A percentile compares a stretch with the other conserved stretches of the same genome.
Conservation (phyloP, 139 green algal genomes). For the Picochlorum costavermella region DNA sequence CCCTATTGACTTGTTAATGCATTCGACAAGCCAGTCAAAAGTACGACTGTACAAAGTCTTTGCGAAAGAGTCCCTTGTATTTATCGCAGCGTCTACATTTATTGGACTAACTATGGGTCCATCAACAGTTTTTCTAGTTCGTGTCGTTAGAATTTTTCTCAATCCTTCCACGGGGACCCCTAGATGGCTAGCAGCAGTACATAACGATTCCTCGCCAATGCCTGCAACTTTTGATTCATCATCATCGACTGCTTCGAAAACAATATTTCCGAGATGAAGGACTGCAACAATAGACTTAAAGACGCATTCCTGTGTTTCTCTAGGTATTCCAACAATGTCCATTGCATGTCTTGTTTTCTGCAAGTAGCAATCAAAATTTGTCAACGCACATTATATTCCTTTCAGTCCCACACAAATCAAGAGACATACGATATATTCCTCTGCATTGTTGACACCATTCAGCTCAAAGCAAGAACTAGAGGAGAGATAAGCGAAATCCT, state of each 20-base stretch:
- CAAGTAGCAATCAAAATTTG: neutral
- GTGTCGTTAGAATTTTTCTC: conserved; percentile 75
- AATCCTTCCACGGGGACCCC: conserved; percentile 64
- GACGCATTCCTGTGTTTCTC: conserved; percentile 65
- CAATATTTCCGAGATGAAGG: conserved; percentile 92
- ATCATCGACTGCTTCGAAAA: conserved; percentile 55
- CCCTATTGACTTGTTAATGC: conserved; percentile 69
- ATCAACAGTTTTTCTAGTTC: conserved; percentile 81
- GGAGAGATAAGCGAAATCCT: conserved; percentile 82
- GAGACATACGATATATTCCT: conserved; percentile 69
- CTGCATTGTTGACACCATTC: conserved; percentile 71
- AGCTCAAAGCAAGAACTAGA: conserved; percentile 82
- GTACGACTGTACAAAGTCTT: conserved; percentile 92
- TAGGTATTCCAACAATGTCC: conserved; percentile 84
- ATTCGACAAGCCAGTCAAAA: conserved; percentile 94
- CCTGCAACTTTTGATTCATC: conserved; percentile 18
- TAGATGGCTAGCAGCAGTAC: conserved; percentile 58
- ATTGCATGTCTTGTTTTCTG: conserved; percentile 82
- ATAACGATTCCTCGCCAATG: conserved; percentile 28
- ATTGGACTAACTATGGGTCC: conserved; percentile 84
- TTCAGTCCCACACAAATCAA: conserved; percentile 10
- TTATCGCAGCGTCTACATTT: conserved; percentile 61
- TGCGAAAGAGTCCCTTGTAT: conserved; percentile 87
- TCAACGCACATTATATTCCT: neutral
- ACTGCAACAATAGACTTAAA: conserved; percentile 83